phyloP scores from a whole-genome alignment of 257 asterid species.

The Apocynum venetum region DNA sequence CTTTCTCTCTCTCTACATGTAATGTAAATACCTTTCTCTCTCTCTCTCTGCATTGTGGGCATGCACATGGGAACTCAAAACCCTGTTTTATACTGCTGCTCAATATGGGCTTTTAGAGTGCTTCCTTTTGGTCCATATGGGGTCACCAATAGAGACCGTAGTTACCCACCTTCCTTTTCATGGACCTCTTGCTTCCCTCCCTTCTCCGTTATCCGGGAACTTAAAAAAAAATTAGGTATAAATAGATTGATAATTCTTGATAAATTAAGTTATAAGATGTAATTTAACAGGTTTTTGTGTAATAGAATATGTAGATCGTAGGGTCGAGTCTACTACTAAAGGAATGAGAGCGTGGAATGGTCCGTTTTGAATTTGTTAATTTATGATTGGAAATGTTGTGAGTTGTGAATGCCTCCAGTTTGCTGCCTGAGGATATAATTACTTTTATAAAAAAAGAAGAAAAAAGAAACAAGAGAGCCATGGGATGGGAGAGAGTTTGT shows the following conservation, averaged over 20 bases:
- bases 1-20: background rate
- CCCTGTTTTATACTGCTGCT: slow-evolving; percentile 8
- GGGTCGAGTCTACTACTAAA: too few relatives aligned
- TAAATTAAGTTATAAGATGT: too few relatives aligned
- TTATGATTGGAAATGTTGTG: background rate
- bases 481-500: background rate
- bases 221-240: background rate
- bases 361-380: background rate
- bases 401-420: slow-evolving; percentile 9
- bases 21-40: background rate
- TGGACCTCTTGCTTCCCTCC: slow-evolving; percentile 7
- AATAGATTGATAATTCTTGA: too few relatives aligned
- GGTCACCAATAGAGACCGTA: slow-evolving; percentile 3
- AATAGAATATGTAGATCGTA: too few relatives aligned
- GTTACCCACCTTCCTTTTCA: slow-evolving; percentile 1
- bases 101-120: slow-evolving; percentile 24
- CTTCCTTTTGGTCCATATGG: slow-evolving; percentile 24
- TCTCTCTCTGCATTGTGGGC: slow-evolving; percentile 13
- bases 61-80: slow-evolving; percentile 19
- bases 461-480: background rate
- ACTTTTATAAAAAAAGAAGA: background rate
- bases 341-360: background rate
- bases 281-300: too few relatives aligned
- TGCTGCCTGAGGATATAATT: background rate
- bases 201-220: background rate